Base-by-base conservation (phyloP, 306 rosid species). In the Phaseolus lunatus region DNA sequence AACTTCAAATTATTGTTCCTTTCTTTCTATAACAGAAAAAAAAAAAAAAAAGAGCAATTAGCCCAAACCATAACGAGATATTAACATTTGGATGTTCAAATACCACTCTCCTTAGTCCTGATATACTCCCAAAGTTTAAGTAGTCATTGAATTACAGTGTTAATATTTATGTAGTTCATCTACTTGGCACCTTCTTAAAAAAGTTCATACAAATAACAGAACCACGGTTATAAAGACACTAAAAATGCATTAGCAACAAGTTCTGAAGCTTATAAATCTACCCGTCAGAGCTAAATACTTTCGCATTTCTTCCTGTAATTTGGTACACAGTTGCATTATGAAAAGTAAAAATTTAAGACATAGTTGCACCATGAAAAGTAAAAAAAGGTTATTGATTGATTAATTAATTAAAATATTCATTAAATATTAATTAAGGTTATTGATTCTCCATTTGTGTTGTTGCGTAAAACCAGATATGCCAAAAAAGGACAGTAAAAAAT, bases 1-100 rank as follows among this genome's bases (percentile, higher is more conserved):
- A 26, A 81, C 24, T 56, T 64, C 19, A 70, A 79, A 22, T 18
- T 53, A 78, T 41, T 74, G 70, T 72, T 76, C 75, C 68, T 63
- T 58, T 56, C 64, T 61, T 80, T 67, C 58, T 62, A 49, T 53
- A 47, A 35, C 15, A 20, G 54, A 31, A 31, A 4, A 31, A 31
- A 84, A 29, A 59, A 77, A 54, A 75, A 9, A 63, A 19, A 14
- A 15, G 48, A 33, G 18, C 29, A 13, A 47, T 70, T 22, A 72
- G 52, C 63, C 70, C 64, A 22, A 75, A 62, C 45, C 69, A 79
- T 49, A 79, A 44, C 10, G 3, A 61, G 29, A 37, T 18, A 45
- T 59, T 15, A 52, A 20, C 11, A 59, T 79, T 62, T 41, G 61
- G 19, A 62, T 45, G 49, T 53, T 80, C 74, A 65, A 62, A 69